phyloP scores from a whole-genome alignment of 176 grass and related monocot genomes.

The Melocanna baccifera region DNA sequence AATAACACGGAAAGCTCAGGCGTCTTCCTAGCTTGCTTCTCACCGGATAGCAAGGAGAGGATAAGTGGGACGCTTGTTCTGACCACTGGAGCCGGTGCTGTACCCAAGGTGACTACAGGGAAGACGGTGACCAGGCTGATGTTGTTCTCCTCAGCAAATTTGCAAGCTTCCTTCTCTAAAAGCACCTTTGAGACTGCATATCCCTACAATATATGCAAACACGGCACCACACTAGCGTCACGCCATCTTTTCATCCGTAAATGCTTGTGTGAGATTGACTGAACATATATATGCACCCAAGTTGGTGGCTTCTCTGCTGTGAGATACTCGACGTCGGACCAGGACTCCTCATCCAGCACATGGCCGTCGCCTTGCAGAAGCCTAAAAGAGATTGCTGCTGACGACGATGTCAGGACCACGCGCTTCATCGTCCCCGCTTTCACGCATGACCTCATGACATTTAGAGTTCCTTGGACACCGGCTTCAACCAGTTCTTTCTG shows the following conservation, averaged over 20 bases:
- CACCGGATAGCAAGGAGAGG: constrained; percentile 52
- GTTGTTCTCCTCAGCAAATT: constrained; percentile 44
- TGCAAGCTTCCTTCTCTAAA: constrained; percentile 50
- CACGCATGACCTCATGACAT: constrained; percentile 59
- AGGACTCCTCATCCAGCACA: constrained; percentile 61
- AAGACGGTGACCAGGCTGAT: constrained; percentile 49
- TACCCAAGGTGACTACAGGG: constrained; percentile 29
- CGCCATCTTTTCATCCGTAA: not conserved
- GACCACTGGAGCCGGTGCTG: not conserved
- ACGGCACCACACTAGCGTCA: not conserved
- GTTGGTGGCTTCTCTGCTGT: constrained; percentile 13
- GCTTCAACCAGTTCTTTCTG: constrained; percentile 64
- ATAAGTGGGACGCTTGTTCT: not conserved
- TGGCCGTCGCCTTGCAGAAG: constrained; percentile 31
- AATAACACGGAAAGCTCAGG: too few relatives aligned
- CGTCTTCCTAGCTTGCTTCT: too few relatives aligned
- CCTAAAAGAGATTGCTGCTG: constrained; percentile 13
- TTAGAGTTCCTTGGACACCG: constrained; percentile 36
- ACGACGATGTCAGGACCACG: constrained; percentile 58
- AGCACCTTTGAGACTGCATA: constrained; percentile 49
- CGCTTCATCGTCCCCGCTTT: constrained; percentile 55
- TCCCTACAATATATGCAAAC: constrained; percentile 18
- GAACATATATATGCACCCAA: constrained; percentile 34
- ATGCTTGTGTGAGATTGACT: not conserved
- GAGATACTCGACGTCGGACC: constrained; percentile 54